phyloP scores from a whole-genome alignment of 345 rosid genomes.

The Viola odorata region DNA sequence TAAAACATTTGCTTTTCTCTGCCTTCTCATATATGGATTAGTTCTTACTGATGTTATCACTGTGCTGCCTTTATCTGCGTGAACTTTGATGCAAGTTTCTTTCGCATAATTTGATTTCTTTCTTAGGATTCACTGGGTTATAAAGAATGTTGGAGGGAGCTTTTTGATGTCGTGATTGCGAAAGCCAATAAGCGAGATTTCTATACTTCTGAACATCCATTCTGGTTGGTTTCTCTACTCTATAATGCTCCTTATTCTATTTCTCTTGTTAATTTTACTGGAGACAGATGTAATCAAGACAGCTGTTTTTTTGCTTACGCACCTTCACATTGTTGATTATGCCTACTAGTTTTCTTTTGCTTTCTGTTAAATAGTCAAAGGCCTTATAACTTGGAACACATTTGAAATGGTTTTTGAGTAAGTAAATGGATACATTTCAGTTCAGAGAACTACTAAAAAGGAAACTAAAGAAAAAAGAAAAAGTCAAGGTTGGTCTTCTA shows the following conservation, averaged over 20 bases:
- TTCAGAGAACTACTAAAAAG: too few relatives aligned
- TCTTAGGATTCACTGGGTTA: conserved; percentile 59
- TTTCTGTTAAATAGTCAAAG: too few relatives aligned
- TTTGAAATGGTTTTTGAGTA: too few relatives aligned
- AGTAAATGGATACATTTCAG: too few relatives aligned
- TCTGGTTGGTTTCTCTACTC: conserved; percentile 52
- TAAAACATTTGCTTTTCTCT: too few relatives aligned
- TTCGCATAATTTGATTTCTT: conserved; percentile 20
- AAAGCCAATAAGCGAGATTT: conserved; percentile 94
- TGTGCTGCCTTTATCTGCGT: neutral
- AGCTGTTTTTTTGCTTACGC: too few relatives aligned
- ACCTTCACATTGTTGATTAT: neutral
- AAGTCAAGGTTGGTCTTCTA: neutral
- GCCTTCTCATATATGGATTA: neutral
- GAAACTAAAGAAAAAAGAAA: too few relatives aligned
- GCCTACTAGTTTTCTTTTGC: too few relatives aligned
- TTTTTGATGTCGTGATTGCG: conserved; percentile 94
- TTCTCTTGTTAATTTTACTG: too few relatives aligned
- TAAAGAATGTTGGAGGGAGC: conserved; percentile 80
- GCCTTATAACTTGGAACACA: too few relatives aligned
- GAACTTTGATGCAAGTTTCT: neutral
- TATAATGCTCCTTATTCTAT: conserved; percentile 3
- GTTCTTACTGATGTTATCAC: neutral
- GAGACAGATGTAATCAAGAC: too few relatives aligned
- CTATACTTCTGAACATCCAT: conserved; percentile 86